Conservation (phyloP, 2,329 filamentous ascomycete genomes). For the Cytospora piceicola region DNA sequence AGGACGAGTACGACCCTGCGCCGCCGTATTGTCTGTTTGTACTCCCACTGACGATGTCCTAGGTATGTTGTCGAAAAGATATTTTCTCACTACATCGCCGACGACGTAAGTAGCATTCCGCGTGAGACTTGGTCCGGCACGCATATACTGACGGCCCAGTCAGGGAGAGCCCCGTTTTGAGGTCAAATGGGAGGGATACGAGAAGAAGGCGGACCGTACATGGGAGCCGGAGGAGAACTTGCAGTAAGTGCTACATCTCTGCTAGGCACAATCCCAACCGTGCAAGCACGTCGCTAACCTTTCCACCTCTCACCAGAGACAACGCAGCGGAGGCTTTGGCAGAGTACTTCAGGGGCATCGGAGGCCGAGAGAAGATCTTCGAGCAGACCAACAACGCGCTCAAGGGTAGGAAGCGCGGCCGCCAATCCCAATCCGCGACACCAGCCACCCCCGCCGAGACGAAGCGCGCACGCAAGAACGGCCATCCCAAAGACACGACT, state of each 20-base stretch:
- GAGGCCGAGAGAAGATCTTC: slow-evolving; percentile 63
- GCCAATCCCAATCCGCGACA: slow-evolving; percentile 47
- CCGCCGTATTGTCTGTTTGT: background rate
- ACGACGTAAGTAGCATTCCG: slow-evolving; percentile 48
- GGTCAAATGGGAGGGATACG: slow-evolving; percentile 83
- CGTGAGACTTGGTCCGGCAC: too few relatives aligned
- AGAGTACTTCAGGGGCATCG: slow-evolving; percentile 65
- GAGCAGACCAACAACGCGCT: slow-evolving; percentile 54
- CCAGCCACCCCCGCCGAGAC: slow-evolving; percentile 43
- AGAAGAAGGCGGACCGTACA: slow-evolving; percentile 70
- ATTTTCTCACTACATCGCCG: slow-evolving; percentile 63
- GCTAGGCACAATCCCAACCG: background rate
- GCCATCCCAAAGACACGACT: slow-evolving; percentile 53
- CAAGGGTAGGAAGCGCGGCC: slow-evolving; percentile 62
- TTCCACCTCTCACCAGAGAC: slow-evolving; percentile 45
- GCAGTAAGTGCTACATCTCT: slow-evolving; percentile 45
- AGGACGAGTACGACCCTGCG: slow-evolving; percentile 36
- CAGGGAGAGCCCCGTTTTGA: slow-evolving; percentile 63
- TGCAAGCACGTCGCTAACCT: background rate
- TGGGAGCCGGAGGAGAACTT: slow-evolving; percentile 81
- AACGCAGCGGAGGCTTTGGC: slow-evolving; percentile 64
- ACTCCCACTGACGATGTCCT: slow-evolving; percentile 38
- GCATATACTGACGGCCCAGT: slow-evolving; percentile 10
- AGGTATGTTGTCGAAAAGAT: slow-evolving; percentile 80
- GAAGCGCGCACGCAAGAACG: slow-evolving; percentile 54